Percentiles rank a stretch among this genome's conserved stretches.
These are phyloP conservation scores for Adansonia digitata DNA, from an alignment of 345 rosid species.

Conservation along the genomic window DNA sequence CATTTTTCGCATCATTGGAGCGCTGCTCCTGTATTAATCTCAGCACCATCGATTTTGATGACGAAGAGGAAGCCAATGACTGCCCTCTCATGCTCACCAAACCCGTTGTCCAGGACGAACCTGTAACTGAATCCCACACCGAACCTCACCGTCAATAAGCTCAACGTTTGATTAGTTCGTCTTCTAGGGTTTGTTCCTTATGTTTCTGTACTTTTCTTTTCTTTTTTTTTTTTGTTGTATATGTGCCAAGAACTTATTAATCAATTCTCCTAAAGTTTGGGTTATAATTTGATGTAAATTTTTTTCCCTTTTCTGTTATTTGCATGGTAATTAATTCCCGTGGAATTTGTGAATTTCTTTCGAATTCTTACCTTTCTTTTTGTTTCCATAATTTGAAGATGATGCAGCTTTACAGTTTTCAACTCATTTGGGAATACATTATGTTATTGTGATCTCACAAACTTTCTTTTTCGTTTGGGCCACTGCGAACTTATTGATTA, in stretches of 20 bases:
- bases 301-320: not conserved
- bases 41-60: conserved; percentile 50
- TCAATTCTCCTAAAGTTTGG: not conserved
- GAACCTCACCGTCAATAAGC: conserved; percentile 22
- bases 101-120: conserved; percentile 16
- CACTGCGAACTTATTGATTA: not conserved
- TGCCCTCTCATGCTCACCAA: conserved; percentile 48
- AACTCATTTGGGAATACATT: not conserved
- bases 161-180: conserved; percentile 14
- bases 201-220: not conserved
- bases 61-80: conserved; percentile 51
- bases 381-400: not conserved
- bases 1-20: conserved; percentile 65
- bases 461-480: not conserved
- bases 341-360: conserved; percentile 5
- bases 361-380: not conserved
- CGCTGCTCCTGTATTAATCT: conserved; percentile 72
- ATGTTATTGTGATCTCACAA: not conserved
- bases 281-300: not conserved
- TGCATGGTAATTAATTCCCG: not conserved
- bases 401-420: not conserved
- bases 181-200: conserved; percentile 21
- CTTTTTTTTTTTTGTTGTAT: not conserved
- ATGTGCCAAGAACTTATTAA: not conserved
- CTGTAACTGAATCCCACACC: conserved; percentile 10